Percentiles rank a stretch among this genome's conserved stretches.
Conservation (phyloP, 257 asterid genomes). For the Solanum megistacrolobum region DNA sequence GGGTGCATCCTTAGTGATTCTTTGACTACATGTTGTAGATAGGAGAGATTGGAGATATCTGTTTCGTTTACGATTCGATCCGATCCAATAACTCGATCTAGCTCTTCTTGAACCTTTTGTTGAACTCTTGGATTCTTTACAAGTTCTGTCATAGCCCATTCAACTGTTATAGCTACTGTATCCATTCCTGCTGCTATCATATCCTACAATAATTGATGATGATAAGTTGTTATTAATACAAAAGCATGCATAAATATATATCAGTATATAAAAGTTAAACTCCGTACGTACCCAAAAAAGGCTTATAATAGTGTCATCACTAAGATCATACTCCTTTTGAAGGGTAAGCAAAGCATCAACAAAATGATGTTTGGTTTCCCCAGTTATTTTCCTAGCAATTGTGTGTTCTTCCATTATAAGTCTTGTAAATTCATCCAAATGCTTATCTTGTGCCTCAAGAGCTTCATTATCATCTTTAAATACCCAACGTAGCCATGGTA, state of each 20-base stretch:
- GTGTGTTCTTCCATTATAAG: constrained; percentile 80
- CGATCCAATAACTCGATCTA: constrained; percentile 52
- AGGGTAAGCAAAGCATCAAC: constrained; percentile 71
- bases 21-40: constrained; percentile 52
- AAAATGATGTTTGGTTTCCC: constrained; percentile 67
- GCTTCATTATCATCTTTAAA: constrained; percentile 39
- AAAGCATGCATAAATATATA: neutral
- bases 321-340: constrained; percentile 57
- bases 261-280: neutral
- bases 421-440: constrained; percentile 40
- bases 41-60: constrained; percentile 54
- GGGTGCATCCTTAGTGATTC: constrained; percentile 74
- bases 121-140: constrained; percentile 77
- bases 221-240: neutral
- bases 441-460: constrained; percentile 32
- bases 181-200: constrained; percentile 91
- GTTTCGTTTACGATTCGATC: constrained; percentile 54
- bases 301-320: constrained; percentile 58
- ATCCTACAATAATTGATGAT: constrained; percentile 26
- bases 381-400: constrained; percentile 41
- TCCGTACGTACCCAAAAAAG: constrained; percentile 62
- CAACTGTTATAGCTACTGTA: constrained; percentile 63
- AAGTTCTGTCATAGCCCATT: constrained; percentile 81
- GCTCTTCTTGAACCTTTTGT: constrained; percentile 63
- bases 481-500: constrained; percentile 54